Base-by-base conservation (phyloP, 169 alveolate genomes). In the Plasmodium vivax region DNA sequence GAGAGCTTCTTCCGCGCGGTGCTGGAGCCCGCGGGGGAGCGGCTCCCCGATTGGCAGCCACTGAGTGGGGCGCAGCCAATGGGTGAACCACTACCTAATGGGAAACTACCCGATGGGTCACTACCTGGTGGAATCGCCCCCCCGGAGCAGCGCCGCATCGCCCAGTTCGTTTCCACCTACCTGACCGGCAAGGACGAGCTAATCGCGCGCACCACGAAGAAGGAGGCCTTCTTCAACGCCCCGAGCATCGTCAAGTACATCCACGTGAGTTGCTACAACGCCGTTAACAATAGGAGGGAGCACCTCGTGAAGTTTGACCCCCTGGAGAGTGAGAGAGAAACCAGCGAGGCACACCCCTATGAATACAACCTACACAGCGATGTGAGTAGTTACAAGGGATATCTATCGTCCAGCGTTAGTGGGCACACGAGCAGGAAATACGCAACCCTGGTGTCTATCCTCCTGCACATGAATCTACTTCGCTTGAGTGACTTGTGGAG, bases 401-500 rank as follows among this genome's bases (percentile, higher is more conserved):
- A 85, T 47, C 30, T 85, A 23, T 71, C 85, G 16, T 19, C 56
- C 12, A 75, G 38, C 30, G 45, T 43, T 5, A 16, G 30, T 83
- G 71, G 56, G 30, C 30, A 43, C 23, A 77, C 12, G 19, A 36
- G 43, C 16, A 87, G 81, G 2, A 87, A 77, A 12, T 74, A 87
- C 77, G 71, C 81, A 12, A 81, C 68, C 3, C 2, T 90, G 1
- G 56, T 74, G 3, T 36, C 94, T 2, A 10, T 90, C 32, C 36
- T 90, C 9, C n/a, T 90, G 2, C 94, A 90, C 56, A 81, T 90
- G 84, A 38, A 80, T 5, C 51, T 90, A n/a, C 19, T 90, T 10
- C 82, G 19, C 3, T 27, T 90, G 23, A 32, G 83, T 27, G 94
- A 90, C 34, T 32, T 90, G 14, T 90, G 94, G 94, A 90, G 91